Conservation (phyloP, 768 basidiomycete genomes). For the Clavulina sp. region DNA sequence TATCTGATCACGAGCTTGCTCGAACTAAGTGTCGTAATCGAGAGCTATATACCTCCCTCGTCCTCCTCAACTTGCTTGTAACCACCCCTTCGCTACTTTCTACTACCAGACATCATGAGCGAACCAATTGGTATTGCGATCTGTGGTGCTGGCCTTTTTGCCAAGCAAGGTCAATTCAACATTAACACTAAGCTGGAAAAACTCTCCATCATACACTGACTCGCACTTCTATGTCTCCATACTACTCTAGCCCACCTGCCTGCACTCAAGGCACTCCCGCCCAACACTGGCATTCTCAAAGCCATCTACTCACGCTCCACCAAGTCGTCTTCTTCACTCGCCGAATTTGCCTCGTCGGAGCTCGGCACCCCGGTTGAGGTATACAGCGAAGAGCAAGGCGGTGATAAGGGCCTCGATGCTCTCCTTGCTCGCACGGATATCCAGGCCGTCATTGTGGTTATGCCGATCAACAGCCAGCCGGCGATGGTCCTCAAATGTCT, state of each 20-base stretch:
- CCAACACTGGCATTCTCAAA: slow-evolving; percentile 33
- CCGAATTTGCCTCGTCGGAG: slow-evolving; percentile 26
- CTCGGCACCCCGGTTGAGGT: slow-evolving; percentile 31
- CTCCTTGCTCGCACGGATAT: slow-evolving; percentile 56
- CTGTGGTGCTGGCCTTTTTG: slow-evolving; percentile 67
- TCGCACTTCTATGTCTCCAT: neutral
- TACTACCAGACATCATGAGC: slow-evolving; percentile 22
- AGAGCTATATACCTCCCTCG: too few species aligned
- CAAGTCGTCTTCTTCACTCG: slow-evolving; percentile 37
- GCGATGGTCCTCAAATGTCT: slow-evolving; percentile 34
- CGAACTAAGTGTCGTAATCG: too few species aligned
- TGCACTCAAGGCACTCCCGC: slow-evolving; percentile 33
- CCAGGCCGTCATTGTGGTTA: slow-evolving; percentile 49
- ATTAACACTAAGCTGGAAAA: too few species aligned
- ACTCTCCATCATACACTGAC: too few species aligned
- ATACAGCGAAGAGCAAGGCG: slow-evolving; percentile 43
- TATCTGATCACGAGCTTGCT: too few species aligned
- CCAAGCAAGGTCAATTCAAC: slow-evolving; percentile 46
- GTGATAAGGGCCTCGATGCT: slow-evolving; percentile 32
- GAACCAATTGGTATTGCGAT: slow-evolving; percentile 42
- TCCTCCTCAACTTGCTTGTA: too few species aligned
- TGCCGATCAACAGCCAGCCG: slow-evolving; percentile 67
- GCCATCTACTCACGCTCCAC: slow-evolving; percentile 72
- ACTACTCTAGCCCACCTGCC: slow-evolving; percentile 73
- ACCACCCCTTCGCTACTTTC: too few species aligned